A percentile compares a stretch with the other conserved stretches of the same genome.
phyloP scores from a whole-genome alignment of 2,329 filamentous ascomycete species.

The Fusarium palustre region DNA sequence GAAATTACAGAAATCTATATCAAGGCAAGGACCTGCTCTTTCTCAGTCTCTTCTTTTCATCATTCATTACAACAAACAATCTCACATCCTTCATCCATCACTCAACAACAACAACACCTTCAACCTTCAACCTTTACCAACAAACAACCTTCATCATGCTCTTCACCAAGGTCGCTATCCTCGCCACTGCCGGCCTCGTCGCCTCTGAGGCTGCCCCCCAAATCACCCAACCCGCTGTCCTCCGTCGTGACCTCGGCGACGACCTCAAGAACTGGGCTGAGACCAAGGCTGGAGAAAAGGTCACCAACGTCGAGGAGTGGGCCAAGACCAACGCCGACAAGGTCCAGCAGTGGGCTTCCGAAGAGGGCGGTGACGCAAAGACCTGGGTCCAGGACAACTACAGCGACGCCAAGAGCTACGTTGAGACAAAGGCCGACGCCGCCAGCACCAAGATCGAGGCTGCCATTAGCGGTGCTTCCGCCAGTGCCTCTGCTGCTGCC shows the following conservation, averaged over 20 bases:
- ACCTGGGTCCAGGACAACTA: conserved; percentile 16
- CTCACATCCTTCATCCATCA: background rate
- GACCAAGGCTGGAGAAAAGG: conserved; percentile 4
- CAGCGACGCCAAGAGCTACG: background rate
- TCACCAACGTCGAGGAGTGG: conserved; percentile 24
- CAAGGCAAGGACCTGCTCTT: conserved; percentile 18
- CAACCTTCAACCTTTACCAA: background rate
- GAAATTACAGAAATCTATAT: conserved; percentile 28
- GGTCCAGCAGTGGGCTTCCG: conserved; percentile 18
- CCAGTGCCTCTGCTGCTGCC: conserved; percentile 15
- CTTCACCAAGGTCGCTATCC: conserved; percentile 42
- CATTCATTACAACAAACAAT: background rate
- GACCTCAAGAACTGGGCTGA: conserved; percentile 33
- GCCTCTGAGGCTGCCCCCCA: conserved; percentile 28
- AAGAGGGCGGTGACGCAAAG: conserved; percentile 17
- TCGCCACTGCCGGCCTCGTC: conserved; percentile 39
- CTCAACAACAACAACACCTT: background rate
- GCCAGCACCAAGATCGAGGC: conserved; percentile 29
- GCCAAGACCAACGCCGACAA: conserved; percentile 27
- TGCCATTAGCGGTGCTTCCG: conserved; percentile 21
- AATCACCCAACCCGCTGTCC: conserved; percentile 30
- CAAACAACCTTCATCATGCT: conserved; percentile 32
- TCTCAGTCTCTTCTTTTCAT: background rate
- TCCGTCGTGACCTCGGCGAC: conserved; percentile 38
- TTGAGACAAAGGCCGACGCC: conserved; percentile 5